These are phyloP conservation scores for Wallacemonas sp. DNA, from an alignment of 208 protist genomes.

Conservation along the genomic window DNA sequence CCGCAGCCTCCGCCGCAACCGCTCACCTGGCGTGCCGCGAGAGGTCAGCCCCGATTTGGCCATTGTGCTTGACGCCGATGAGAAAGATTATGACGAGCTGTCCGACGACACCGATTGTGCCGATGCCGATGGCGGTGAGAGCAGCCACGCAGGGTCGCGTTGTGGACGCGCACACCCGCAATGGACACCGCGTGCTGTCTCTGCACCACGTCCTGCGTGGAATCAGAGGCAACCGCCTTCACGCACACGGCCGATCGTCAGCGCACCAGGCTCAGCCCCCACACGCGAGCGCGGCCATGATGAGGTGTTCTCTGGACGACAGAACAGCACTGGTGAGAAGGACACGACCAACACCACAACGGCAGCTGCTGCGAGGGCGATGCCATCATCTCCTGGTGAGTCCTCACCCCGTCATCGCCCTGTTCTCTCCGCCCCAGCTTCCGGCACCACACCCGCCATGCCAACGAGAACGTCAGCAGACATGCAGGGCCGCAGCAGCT, in stretches of 20 bases:
- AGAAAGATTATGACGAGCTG: conserved; percentile 2
- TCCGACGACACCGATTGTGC: not conserved
- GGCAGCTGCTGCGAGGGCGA: no score
- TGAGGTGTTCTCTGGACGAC: not conserved
- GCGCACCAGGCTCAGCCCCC: conserved; percentile 24
- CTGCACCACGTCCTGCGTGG: conserved; percentile 50
- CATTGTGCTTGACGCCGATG: conserved; percentile 2
- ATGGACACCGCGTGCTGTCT: conserved; percentile 26
- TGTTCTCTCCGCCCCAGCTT: no score
- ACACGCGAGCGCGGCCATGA: not conserved
- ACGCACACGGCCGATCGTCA: conserved; percentile 55
- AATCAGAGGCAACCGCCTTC: conserved; percentile 56
- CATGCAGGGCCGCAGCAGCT: no score
- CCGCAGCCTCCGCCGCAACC: conserved; percentile 38
- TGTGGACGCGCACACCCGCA: conserved; percentile 20
- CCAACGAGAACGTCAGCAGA: no score
- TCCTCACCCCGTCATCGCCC: no score
- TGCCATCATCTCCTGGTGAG: no score
- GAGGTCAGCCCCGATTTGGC: conserved; percentile 1
- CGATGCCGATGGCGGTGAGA: no score
- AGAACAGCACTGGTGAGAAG: no score
- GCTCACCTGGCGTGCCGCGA: conserved; percentile 35
- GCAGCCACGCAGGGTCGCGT: no score
- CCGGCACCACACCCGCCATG: no score
- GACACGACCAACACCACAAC: no score